Conservation (phyloP, 768 basidiomycete genomes). For the Leccinum sublutescens region DNA sequence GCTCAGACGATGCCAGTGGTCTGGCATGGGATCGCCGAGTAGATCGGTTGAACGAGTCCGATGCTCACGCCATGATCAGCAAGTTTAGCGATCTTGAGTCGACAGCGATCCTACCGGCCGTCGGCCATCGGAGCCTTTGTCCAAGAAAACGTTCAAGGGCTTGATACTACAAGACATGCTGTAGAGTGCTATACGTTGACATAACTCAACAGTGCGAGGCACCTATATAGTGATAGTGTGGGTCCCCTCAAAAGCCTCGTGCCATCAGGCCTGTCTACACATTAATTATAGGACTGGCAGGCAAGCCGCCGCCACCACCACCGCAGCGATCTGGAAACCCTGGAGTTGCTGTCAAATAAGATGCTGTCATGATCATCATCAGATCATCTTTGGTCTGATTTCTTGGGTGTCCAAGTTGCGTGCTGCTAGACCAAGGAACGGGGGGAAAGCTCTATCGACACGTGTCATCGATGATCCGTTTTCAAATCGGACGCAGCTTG, state of each 20-base stretch:
- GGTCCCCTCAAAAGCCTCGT: not conserved
- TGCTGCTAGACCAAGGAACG: too few species aligned
- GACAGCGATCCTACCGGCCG: not conserved
- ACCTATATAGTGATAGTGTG: not conserved
- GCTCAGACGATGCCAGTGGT: not conserved
- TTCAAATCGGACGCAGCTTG: too few species aligned
- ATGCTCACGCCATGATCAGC: too few species aligned
- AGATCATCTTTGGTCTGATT: too few species aligned
- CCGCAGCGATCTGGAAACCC: too few species aligned
- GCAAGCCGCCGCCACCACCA: not conserved
- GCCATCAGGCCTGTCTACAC: not conserved
- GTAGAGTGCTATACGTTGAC: not conserved
- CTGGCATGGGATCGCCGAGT: too few species aligned
- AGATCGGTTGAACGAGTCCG: too few species aligned
- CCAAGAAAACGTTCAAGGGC: not conserved
- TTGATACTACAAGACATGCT: not conserved
- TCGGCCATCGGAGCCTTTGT: not conserved
- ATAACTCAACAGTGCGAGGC: not conserved
- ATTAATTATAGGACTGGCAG: not conserved
- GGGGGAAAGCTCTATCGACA: too few species aligned
- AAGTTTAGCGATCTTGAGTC: not conserved
- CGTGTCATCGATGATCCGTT: too few species aligned
- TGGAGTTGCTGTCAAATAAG: too few species aligned
- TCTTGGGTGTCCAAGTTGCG: too few species aligned
- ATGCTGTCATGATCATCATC: not conserved